These are phyloP conservation scores for Aspergillus costaricaensis DNA, from an alignment of 2,329 filamentous ascomycete species.

Conservation along the genomic window DNA sequence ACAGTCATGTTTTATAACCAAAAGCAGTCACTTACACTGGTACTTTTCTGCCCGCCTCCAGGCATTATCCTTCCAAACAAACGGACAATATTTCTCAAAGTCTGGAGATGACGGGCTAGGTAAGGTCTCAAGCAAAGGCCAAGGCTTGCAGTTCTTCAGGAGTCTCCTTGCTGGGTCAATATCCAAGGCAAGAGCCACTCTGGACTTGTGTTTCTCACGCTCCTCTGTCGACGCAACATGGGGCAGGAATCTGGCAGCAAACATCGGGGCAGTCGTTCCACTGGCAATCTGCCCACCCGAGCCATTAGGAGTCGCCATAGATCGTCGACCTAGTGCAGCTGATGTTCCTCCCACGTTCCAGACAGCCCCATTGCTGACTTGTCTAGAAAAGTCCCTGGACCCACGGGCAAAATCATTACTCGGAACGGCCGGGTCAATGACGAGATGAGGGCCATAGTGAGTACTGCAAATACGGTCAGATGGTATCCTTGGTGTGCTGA, in stretches of 20 bases:
- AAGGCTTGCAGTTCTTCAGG: constrained; percentile 55
- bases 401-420: constrained; percentile 6
- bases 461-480: constrained; percentile 24
- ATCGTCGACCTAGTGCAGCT: constrained; percentile 51
- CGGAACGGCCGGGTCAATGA: constrained; percentile 29
- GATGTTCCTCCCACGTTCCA: constrained; percentile 77
- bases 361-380: constrained; percentile 68
- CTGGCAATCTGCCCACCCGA: constrained; percentile 66
- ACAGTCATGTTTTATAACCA: not conserved
- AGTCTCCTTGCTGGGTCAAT: constrained; percentile 70
- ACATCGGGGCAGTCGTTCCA: constrained; percentile 69
- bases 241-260: constrained; percentile 59
- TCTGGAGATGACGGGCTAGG: constrained; percentile 28
- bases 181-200: constrained; percentile 78
- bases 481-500: constrained; percentile 15
- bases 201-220: constrained; percentile 67
- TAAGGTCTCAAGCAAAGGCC: constrained; percentile 23
- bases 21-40: constrained; percentile 34
- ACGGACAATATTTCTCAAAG: constrained; percentile 35
- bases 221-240: constrained; percentile 59
- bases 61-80: constrained; percentile 43
- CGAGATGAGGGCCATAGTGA: constrained; percentile 38
- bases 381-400: constrained; percentile 34
- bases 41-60: constrained; percentile 38
- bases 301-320: constrained; percentile 59